phyloP scores from a whole-genome alignment of 2,329 filamentous ascomycete genomes.

The Metarhizium guizhouense region DNA sequence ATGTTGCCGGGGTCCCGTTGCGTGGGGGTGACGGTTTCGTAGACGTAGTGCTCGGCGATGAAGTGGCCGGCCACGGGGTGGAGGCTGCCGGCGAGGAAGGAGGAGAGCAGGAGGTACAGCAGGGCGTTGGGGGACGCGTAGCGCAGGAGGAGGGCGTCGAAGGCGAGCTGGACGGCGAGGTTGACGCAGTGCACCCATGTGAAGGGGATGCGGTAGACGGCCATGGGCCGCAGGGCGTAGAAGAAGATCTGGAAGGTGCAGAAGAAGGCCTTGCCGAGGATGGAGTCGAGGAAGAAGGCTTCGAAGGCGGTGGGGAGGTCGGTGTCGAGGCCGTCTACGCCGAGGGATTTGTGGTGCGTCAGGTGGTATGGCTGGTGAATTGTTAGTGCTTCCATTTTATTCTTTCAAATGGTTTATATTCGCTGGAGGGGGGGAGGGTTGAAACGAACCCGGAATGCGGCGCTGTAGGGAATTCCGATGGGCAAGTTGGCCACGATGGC shows the following conservation, averaged over 20 bases:
- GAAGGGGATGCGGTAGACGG: slow-evolving; percentile 82
- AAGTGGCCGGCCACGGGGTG: slow-evolving; percentile 96
- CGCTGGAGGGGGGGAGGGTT: not conserved
- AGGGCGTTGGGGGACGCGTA: slow-evolving; percentile 55
- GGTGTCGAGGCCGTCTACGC: slow-evolving; percentile 91
- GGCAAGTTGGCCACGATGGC: slow-evolving; percentile 93
- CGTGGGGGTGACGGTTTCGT: slow-evolving; percentile 50
- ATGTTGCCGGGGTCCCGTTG: slow-evolving; percentile 49
- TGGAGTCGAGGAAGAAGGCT: slow-evolving; percentile 85
- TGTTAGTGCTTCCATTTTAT: not conserved
- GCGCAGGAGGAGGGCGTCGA: slow-evolving; percentile 63
- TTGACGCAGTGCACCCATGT: slow-evolving; percentile 81
- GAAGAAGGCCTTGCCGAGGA: slow-evolving; percentile 96
- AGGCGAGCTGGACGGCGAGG: slow-evolving; percentile 63
- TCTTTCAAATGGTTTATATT: not conserved
- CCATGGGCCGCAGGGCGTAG: slow-evolving; percentile 93
- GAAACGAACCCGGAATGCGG: slow-evolving; percentile 73
- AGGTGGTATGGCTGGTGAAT: slow-evolving; percentile 75
- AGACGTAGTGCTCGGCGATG: slow-evolving; percentile 95
- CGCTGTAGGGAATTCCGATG: slow-evolving; percentile 92
- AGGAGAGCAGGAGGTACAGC: slow-evolving; percentile 77
- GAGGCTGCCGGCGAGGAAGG: slow-evolving; percentile 86
- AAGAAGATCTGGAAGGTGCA: slow-evolving; percentile 99
- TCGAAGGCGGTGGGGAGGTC: slow-evolving; percentile 90
- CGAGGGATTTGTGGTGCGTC: slow-evolving; percentile 97